Conservation (phyloP, 257 asterid species). For the Ligustrum vulgare region DNA sequence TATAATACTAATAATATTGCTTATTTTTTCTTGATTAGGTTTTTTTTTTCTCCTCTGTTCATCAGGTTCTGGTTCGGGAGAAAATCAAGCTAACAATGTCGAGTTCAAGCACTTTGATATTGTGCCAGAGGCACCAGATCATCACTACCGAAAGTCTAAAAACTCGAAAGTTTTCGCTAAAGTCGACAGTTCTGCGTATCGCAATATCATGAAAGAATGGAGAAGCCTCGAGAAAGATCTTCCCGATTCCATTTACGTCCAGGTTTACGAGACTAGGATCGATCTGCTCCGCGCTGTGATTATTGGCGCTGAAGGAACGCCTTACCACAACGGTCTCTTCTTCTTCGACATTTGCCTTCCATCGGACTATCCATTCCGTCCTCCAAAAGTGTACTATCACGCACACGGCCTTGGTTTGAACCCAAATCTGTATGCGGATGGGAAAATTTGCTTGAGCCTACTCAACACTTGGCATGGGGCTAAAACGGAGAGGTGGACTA, state of each 20-base stretch:
- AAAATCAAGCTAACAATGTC: background rate
- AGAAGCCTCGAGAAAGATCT: conserved; percentile 36
- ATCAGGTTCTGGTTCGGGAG: too few relatives aligned
- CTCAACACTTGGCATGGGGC: conserved; percentile 48
- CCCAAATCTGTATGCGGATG: conserved; percentile 52
- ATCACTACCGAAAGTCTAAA: conserved; percentile 6
- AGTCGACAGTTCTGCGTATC: background rate
- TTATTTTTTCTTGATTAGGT: background rate
- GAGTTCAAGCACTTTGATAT: conserved; percentile 32
- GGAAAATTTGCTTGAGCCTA: conserved; percentile 55
- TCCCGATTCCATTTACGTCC: conserved; percentile 37
- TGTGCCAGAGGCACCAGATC: conserved; percentile 32
- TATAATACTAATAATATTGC: too few relatives aligned
- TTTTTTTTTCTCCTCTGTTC: too few relatives aligned
- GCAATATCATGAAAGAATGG: conserved; percentile 34
- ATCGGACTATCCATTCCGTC: conserved; percentile 42
- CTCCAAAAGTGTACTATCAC: conserved; percentile 49
- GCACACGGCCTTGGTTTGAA: conserved; percentile 52
- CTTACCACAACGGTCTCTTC: conserved; percentile 44
- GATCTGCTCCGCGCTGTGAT: conserved; percentile 45
- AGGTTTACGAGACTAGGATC: conserved; percentile 35
- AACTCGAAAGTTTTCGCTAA: too few relatives aligned
- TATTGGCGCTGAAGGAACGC: conserved; percentile 35
- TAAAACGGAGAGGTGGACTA: conserved; percentile 39
- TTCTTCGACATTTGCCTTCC: conserved; percentile 49